A percentile compares a stretch with the other conserved stretches of the same genome.
These are phyloP conservation scores for Microstegium vimineum DNA, from an alignment of 176 grass and related monocot genomes.

Conservation along the genomic window DNA sequence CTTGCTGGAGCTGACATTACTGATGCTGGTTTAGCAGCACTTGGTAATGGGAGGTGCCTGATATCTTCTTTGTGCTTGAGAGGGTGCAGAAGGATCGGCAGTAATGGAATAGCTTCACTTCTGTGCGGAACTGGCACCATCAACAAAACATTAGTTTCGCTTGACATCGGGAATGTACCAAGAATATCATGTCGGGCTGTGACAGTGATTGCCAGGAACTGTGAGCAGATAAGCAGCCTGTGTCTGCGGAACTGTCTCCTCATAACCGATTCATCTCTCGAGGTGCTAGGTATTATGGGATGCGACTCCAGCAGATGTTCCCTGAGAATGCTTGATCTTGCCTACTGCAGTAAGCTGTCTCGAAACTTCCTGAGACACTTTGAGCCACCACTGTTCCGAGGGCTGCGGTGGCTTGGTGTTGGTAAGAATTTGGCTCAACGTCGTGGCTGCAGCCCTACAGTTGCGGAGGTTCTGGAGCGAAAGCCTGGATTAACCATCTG, in stretches of 20 bases:
- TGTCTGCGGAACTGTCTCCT: slow-evolving; percentile 68
- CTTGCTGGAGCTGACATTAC: slow-evolving; percentile 83
- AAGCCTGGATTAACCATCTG: slow-evolving; percentile 73
- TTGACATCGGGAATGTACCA: slow-evolving; percentile 72
- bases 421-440: slow-evolving; percentile 59
- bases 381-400: slow-evolving; percentile 60
- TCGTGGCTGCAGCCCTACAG: slow-evolving; percentile 39
- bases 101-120: slow-evolving; percentile 65
- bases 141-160: slow-evolving; percentile 49
- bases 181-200: slow-evolving; percentile 68
- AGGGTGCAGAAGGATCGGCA: slow-evolving; percentile 78
- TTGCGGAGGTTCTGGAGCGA: slow-evolving; percentile 38
- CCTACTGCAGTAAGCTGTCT: slow-evolving; percentile 59
- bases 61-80: slow-evolving; percentile 75
- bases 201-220: slow-evolving; percentile 50
- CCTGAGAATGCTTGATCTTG: slow-evolving; percentile 85
- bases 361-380: slow-evolving; percentile 52
- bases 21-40: slow-evolving; percentile 66
- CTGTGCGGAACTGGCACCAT: slow-evolving; percentile 52
- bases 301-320: slow-evolving; percentile 36
- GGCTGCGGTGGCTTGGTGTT: slow-evolving; percentile 84
- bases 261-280: slow-evolving; percentile 57
- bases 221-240: slow-evolving; percentile 53
- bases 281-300: slow-evolving; percentile 47
- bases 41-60: slow-evolving; percentile 55